phyloP scores from a whole-genome alignment of 2,329 filamentous ascomycete species.

The Pseudogymnoascus pannorum region DNA sequence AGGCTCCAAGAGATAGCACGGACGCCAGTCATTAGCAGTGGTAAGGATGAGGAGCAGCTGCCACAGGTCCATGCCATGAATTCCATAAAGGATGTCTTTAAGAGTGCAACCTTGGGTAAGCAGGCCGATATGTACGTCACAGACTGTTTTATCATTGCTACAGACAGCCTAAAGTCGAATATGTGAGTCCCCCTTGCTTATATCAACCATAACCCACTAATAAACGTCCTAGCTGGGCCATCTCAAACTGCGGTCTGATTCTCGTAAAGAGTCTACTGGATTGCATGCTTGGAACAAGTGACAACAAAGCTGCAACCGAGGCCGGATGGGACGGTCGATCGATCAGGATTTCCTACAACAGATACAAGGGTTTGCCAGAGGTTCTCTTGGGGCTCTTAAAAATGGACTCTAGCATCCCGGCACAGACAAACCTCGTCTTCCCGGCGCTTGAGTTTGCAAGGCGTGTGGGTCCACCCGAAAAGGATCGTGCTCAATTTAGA shows the following conservation, averaged over 20 bases:
- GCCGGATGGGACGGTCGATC: conserved; percentile 58
- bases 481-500: conserved; percentile 32
- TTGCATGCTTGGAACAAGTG: conserved; percentile 65
- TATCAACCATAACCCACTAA: background rate
- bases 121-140: conserved; percentile 69
- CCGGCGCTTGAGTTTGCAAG: conserved; percentile 76
- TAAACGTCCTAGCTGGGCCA: conserved; percentile 61
- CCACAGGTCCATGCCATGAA: conserved; percentile 95
- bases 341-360: conserved; percentile 60
- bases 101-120: conserved; percentile 67
- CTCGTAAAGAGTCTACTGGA: conserved; percentile 82
- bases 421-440: conserved; percentile 45
- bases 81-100: conserved; percentile 86
- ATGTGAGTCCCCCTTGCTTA: conserved; percentile 46
- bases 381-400: conserved; percentile 58
- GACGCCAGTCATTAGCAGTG: conserved; percentile 43
- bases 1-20: conserved; percentile 55
- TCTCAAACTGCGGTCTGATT: conserved; percentile 87
- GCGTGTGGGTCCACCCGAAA: conserved; percentile 58
- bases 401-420: conserved; percentile 20
- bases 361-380: conserved; percentile 57
- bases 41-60: conserved; percentile 59
- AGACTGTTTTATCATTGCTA: conserved; percentile 69
- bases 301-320: conserved; percentile 57
- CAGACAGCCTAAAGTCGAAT: conserved; percentile 68